Evolutionary conservation across 2,329 filamentous ascomycete species (phyloP), one percentile per base, ranked within the genome.

Genomic region (Fusarium sp.): DNA sequence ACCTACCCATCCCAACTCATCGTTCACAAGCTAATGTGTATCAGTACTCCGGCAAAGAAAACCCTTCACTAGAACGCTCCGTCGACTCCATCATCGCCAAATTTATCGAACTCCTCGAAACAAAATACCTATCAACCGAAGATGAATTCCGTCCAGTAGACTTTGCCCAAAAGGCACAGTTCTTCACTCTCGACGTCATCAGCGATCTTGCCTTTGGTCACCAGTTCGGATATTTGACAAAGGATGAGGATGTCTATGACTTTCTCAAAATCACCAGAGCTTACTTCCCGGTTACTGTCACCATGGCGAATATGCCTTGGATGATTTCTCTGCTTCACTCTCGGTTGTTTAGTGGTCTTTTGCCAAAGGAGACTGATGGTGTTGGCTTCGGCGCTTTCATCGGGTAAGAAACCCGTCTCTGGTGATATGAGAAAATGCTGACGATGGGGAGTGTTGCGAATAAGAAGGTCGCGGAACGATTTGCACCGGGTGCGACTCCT

Each of bases 11-110:
- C n/a, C 5, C 4, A 27, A 29, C 1, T 18, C 4, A 20, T 10
- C 3, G 9, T n/a, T 60, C 67, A 11, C 3, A 18, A 27, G 1
- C 38, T 22, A 8, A n/a, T 6, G 6, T 1, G 16, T 1, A 9
- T 2, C 10, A 85, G 85, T 89, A 88, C 70, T 84, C 86, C 4
- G 86, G 86, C 5, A 83, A 85, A 57, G 87, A 88, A 52, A 88
- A 88, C 38, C 78, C 81, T 3, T 79, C 80, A 1, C 75, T 88
- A 5, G 86, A 89, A 63, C 69, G 74, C 1, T 80, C 83, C 7
- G 82, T 90, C 27, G 84, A 89, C 62, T 65, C 77, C 8, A 81
- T 83, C 13, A 75, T 89, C 10, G 67, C 77, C 32, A 81, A 85
- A 13, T 74, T 87, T 1, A 57, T 87, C 13, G 34, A 76, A 3